phyloP scores from a whole-genome alignment of 208 protist genomes.

The Trypanosomatidae sp. region DNA sequence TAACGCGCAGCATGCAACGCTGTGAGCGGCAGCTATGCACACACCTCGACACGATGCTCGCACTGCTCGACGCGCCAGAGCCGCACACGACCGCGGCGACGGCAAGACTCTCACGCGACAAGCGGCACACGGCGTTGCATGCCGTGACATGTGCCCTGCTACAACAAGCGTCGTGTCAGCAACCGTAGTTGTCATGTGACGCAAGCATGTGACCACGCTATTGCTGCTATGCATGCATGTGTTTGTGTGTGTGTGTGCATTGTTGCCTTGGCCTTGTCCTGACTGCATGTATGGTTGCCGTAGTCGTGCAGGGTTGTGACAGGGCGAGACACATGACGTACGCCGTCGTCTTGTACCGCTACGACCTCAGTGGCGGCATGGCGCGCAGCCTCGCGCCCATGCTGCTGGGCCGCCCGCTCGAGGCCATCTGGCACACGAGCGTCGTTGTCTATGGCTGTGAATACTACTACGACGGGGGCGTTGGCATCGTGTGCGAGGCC shows the following conservation, averaged over 20 bases:
- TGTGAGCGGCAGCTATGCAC: constrained; percentile 25
- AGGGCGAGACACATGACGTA: not conserved
- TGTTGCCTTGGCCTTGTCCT: no score
- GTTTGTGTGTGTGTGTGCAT: no score
- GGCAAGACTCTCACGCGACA: constrained; percentile 6
- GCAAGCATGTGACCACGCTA: no score
- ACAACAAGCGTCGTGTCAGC: no score
- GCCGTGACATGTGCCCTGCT: no score
- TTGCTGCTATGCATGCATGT: no score
- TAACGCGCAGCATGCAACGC: no score
- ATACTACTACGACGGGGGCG: constrained; percentile 89
- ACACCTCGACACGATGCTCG: constrained; percentile 27
- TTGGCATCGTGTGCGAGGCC: constrained; percentile 34
- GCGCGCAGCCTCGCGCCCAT: constrained; percentile 46
- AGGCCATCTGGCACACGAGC: constrained; percentile 91
- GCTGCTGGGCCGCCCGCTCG: constrained; percentile 77
- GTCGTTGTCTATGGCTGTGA: constrained; percentile 87
- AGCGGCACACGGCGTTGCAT: no score
- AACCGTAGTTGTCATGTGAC: no score
- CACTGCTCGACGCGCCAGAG: constrained; percentile 31
- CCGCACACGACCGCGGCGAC: constrained; percentile 15
- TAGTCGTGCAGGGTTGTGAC: no score
- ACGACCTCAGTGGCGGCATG: constrained; percentile 90
- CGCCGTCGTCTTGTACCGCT: constrained; percentile 81
- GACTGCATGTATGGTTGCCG: no score